Evolutionary conservation across 345 rosid species (phyloP), one percentile per base, ranked within the genome.

Genomic region (Rhodomyrtus tomentosa): DNA sequence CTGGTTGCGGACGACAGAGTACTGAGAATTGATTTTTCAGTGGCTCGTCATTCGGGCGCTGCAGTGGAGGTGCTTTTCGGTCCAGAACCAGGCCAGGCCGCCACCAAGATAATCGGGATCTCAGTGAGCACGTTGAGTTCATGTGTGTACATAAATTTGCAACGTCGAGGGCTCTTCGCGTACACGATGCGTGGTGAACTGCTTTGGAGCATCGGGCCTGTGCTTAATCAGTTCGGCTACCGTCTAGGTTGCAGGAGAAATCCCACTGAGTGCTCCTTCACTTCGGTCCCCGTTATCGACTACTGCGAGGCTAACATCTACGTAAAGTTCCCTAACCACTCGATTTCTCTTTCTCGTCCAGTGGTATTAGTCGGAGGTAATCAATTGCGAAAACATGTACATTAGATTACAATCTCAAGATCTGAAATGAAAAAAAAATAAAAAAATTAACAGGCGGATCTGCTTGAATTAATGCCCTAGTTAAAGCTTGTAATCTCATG

Each of bases 151-250:
- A 91, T 96, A 83, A 94, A 87, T 73, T 85, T 96, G 22, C 89
- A 90, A 82, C 82, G 90, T 59, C 90, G 90, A 10, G 98, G 95
- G 55, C 92, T 96, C 49, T 95, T 94, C 10, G 93, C 96, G 13
- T 93, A 89, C 73, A 55, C 80, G 55, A 87, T 86, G 85, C 59
- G 59, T 0, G 93, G 92, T 13, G 86, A 93, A 85, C 89, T 90
- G 20, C 89, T 90, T 52, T 95, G 99, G 99, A 96, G 93, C n/a
- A 88, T 88, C 29, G 98, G 98, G 80, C 95, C 98, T 29, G 90
- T 92, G 83, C 84, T 87, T 10, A 87, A 87, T 82, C 94, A 89
- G 15, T 88, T 85, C 68, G 96, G 96, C 5, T 95, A 93, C 85
- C 89, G 89, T 58, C 88, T 91, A 88, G 99, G 98, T 40, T 95